Base-by-base conservation (phyloP, 1,284 basidiomycete genomes). In the Tilletia caries region DNA sequence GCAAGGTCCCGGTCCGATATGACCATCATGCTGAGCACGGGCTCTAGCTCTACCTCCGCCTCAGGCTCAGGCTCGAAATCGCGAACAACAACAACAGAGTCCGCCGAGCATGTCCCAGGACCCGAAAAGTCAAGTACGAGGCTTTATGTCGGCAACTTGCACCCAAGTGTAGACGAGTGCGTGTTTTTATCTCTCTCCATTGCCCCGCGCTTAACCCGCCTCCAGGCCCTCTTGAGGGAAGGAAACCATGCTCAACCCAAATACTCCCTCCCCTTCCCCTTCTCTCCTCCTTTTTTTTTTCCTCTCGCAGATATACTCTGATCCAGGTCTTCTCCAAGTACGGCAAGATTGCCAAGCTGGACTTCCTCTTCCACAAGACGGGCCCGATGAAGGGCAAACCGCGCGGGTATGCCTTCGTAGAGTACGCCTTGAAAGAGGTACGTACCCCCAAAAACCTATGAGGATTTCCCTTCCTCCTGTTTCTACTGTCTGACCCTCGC, bases 361-460 rank as follows among this genome's bases (percentile, higher is more conserved):
- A 98, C 84, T 95, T 91, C 83, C 87, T 98, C 76, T 96, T 95
- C 81, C 95, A 98, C 87, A 97, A 95, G 85, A 86, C 89, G 0
- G 95, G 95, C 0, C 87, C 90, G 3, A 85, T 90, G 77, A 93
- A 91, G 83, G 95, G 95, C 15, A 95, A 93, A 83, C 93, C 95
- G 1, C 86, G 94, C 23, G 95, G 95, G 1, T 98, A 95, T 83
- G 95, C 94, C 0, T 98, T 98, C 77, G 86, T 98, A 41, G 93
- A 97, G 84, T 97, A 90, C 80, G 86, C 87, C 34, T 87, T 87
- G 65, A 87, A 89, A 84, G 88, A 90, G 85, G 65, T 66, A 29
- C 18, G 65, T 33, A 41, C 37, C 15, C 23, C 3, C 44, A 8
- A 44, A 44, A 44, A 10, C 10, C 43, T 44, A 20, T 20, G 43